Evolutionary conservation across 805 yeast species (phyloP).

Genomic region (Lipomyces kockii): DNA sequence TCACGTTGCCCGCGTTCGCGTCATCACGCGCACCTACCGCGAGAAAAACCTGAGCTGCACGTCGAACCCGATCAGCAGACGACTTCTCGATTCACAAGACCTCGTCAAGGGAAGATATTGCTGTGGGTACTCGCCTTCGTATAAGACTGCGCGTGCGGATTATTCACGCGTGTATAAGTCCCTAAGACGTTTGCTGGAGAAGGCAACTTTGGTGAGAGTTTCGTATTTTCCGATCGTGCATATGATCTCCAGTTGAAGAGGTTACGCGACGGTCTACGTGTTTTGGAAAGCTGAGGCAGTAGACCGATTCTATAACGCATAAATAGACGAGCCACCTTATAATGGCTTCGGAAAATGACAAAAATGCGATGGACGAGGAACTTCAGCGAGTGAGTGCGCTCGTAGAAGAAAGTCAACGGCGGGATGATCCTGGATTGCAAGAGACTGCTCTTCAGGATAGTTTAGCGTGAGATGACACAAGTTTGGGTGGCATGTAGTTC

Average conservation of each 20-base stretch:
- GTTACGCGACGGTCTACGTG: not conserved
- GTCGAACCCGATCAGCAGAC: not conserved
- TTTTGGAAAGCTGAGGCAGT: conserved; percentile 9
- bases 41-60: not conserved
- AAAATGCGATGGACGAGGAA: conserved; percentile 19
- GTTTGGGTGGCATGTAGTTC: not conserved
- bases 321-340: not conserved
- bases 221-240: not conserved
- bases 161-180: not conserved
- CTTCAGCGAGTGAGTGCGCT: conserved; percentile 17
- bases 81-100: not conserved
- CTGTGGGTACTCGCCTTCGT: not conserved
- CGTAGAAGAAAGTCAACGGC: conserved; percentile 28
- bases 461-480: conserved; percentile 24
- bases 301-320: not conserved
- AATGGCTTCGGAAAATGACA: conserved; percentile 7
- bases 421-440: conserved; percentile 30
- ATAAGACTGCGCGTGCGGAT: not conserved
- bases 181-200: not conserved
- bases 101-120: not conserved
- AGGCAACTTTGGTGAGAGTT: not conserved
- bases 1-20: not conserved
- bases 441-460: conserved; percentile 35
- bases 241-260: not conserved
- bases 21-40: not conserved